phyloP scores from a whole-genome alignment of 225 moss, liverwort and hornwort species.

The Neckera pumila region DNA sequence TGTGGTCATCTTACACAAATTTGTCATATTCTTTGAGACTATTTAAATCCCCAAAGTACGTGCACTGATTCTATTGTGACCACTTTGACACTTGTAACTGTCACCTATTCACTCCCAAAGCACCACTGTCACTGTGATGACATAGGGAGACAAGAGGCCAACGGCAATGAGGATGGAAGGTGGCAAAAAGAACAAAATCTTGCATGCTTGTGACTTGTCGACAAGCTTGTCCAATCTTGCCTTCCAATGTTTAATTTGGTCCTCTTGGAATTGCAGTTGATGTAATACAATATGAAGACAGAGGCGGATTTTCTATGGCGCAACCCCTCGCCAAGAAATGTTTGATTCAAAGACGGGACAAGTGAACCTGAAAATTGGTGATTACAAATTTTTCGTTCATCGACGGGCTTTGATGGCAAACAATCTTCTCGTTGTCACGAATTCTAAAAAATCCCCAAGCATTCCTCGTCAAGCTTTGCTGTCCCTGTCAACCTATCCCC shows the following conservation, averaged over 20 bases:
- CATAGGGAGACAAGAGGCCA: neutral
- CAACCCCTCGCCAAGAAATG: no score
- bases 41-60: neutral
- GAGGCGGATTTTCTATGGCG: accelerated
- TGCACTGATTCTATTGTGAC: no score
- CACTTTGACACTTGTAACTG: neutral
- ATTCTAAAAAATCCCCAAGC: no score
- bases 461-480: no score
- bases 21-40: neutral
- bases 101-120: neutral
- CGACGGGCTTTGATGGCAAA: no score
- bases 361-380: no score
- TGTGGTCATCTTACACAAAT: neutral
- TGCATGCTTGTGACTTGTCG: neutral
- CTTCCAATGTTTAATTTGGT: accelerated
- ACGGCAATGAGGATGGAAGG: neutral
- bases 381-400: no score
- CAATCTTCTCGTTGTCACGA: no score
- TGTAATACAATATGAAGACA: neutral
- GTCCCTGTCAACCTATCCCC: no score
- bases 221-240: no score
- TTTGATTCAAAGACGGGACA: no score
- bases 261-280: neutral
- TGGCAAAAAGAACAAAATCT: neutral
- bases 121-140: accelerated